phyloP scores from a whole-genome alignment of 2,329 filamentous ascomycete species.

The Hypoxylon sp. region DNA sequence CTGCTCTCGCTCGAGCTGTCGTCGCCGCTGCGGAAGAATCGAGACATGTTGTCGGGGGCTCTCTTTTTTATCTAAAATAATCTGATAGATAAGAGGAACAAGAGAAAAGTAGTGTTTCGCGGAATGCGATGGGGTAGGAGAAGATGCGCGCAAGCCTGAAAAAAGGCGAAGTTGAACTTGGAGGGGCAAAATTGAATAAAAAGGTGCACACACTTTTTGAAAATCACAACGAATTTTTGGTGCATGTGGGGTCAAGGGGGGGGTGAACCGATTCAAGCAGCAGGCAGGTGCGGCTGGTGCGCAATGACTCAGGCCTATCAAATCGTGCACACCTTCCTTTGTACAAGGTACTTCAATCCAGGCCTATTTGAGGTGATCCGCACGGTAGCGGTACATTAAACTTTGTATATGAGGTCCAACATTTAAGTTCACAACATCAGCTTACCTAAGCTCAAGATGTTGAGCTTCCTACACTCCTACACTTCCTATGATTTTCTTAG shows the following conservation, averaged over 20 bases:
- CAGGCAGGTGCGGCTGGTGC: constrained; percentile 8
- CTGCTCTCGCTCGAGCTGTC: constrained; percentile 97
- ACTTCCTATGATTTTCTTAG: background rate
- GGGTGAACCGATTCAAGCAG: constrained; percentile 41
- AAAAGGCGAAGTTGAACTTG: constrained; percentile 38
- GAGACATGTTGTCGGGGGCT: constrained; percentile 77
- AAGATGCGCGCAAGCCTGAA: constrained; percentile 16
- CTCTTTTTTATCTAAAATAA: background rate
- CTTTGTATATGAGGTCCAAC: background rate
- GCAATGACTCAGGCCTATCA: constrained; percentile 7
- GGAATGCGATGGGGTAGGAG: constrained; percentile 21
- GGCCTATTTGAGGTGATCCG: background rate
- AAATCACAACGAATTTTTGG: constrained; percentile 55
- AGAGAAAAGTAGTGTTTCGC: background rate
- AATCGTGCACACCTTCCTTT: background rate
- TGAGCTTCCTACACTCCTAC: background rate
- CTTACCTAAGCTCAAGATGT: background rate
- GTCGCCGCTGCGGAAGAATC: constrained; percentile 93
- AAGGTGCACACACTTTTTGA: constrained; percentile 48
- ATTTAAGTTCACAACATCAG: background rate
- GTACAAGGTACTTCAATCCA: background rate
- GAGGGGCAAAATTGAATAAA: constrained; percentile 50
- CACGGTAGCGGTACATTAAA: background rate
- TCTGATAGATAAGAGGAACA: background rate
- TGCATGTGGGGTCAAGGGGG: constrained; percentile 50